Evolutionary conservation across 306 rosid species (phyloP).

Genomic region (Prinsepia uniflora): DNA sequence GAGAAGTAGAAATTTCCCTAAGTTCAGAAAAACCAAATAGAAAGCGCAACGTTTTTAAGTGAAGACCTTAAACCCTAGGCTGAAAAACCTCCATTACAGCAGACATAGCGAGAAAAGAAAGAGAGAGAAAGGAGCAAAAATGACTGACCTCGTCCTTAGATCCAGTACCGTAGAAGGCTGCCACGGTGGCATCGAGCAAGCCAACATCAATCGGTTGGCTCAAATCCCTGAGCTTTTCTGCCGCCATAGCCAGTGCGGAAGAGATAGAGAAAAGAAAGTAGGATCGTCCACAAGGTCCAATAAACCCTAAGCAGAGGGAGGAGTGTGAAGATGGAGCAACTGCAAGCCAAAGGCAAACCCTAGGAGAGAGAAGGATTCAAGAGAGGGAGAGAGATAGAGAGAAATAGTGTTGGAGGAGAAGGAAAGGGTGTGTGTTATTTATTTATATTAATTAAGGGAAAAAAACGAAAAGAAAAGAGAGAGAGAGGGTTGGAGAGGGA

Average conservation of each 20-base stretch:
- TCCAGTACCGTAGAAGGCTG: constrained; percentile 99
- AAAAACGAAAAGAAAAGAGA: constrained; percentile 25
- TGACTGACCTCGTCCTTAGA: constrained; percentile 84
- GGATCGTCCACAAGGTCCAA: constrained; percentile 8
- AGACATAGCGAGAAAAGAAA: constrained; percentile 1
- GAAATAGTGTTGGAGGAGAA: constrained; percentile 11
- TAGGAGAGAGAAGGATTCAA: constrained; percentile 26
- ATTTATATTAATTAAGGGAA: constrained; percentile 22
- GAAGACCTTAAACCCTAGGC: constrained; percentile 6
- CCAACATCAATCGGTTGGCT: constrained; percentile 84
- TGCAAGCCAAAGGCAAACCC: constrained; percentile 29
- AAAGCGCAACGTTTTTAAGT: neutral
- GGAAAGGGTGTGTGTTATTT: constrained; percentile 15
- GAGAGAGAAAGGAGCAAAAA: neutral
- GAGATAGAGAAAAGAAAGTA: neutral
- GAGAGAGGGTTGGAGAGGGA: constrained; percentile 23
- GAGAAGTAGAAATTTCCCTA: neutral
- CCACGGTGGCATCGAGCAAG: constrained; percentile 89
- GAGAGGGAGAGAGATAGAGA: neutral
- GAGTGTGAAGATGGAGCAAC: neutral
- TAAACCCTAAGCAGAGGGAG: constrained; percentile 44
- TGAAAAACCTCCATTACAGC: constrained; percentile 6
- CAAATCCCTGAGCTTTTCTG: constrained; percentile 93
- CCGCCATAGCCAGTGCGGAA: constrained; percentile 59
- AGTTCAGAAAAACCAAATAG: neutral